Base-by-base conservation (phyloP, 495 filamentous ascomycete species). In the Aspergillus avenaceus region DNA sequence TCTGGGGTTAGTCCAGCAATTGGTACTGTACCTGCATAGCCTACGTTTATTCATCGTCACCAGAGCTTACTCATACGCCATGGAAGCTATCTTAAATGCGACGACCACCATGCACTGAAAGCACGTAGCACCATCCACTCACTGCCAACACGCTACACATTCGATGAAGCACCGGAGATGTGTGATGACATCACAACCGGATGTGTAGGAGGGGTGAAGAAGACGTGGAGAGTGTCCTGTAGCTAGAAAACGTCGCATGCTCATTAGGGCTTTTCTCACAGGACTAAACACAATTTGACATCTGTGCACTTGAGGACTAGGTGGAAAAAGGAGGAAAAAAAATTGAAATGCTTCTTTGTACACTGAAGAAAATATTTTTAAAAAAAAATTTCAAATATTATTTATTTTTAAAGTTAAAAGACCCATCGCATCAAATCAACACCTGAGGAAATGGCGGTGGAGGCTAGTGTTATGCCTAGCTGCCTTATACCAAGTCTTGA, bases 11-110 rank as follows among this genome's bases (percentile, higher is more conserved):
- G 46, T 45, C 47, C 42, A 45, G 41, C 31, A 34, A 29, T 22
- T 18, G 14, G 12, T 25, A 21, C 21, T 21, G 52, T 54, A 46
- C 52, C 52, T 50, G 52, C 52, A 54, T 54, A 32, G 45, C 46
- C 43, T 25, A 32, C 23, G 16, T 21, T 8, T 9, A 8, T 3
- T 3, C 9, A 3, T 8, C 28, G 8, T 31, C 8, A 31, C 8
- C 8, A 3, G 28, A 31, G n/a, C 28, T 2, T 9, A 11, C 9
- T 13, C 28, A 31, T 31, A 31, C 28, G 28, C n/a, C 28, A 27
- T 18, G n/a, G 18, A 19, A 41, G 12, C 8, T 8, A 31, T n/a
- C n/a, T n/a, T n/a, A n/a, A n/a, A n/a, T 26, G 8, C 40, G 8
- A 23, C 22, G n/a, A 16, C 37, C 11, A 41, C n/a, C 21, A 7